phyloP scores from a whole-genome alignment of 106 monocot species.

The Phalaenopsis equestris region DNA sequence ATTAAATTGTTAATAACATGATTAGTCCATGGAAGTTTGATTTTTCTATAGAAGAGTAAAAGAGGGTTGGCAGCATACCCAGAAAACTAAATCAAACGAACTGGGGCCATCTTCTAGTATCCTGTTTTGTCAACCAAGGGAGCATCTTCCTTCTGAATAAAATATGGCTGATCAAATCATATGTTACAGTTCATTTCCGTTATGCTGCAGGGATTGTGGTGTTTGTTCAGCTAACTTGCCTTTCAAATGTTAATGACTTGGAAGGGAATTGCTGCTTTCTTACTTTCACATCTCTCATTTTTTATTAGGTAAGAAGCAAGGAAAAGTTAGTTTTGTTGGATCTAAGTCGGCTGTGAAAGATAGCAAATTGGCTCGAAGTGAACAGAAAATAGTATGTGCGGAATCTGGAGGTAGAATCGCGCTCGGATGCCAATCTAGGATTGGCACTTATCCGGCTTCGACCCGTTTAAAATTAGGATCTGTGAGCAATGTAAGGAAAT shows the following conservation, averaged over 20 bases:
- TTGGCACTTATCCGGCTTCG: no score
- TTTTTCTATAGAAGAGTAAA: no score
- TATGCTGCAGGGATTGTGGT: background rate
- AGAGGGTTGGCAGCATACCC: background rate
- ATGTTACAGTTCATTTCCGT: background rate
- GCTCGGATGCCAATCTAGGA: no score
- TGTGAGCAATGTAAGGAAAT: no score
- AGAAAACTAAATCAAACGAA: background rate
- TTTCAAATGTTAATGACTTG: background rate
- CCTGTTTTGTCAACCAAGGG: background rate
- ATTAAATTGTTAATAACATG: background rate
- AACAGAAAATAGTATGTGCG: no score
- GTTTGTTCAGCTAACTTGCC: conserved; percentile 2
- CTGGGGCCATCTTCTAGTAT: background rate
- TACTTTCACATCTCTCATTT: no score
- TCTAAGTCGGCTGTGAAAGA: no score
- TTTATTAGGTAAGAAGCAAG: background rate
- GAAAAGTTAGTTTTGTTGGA: no score
- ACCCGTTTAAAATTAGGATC: no score
- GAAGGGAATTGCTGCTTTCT: background rate
- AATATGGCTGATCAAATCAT: background rate
- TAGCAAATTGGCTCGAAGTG: no score
- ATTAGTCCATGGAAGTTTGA: no score
- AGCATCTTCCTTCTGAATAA: background rate
- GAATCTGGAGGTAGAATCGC: no score